These are phyloP conservation scores for Lophium mytilinum DNA, from an alignment of 495 filamentous ascomycete species.

Conservation along the genomic window DNA sequence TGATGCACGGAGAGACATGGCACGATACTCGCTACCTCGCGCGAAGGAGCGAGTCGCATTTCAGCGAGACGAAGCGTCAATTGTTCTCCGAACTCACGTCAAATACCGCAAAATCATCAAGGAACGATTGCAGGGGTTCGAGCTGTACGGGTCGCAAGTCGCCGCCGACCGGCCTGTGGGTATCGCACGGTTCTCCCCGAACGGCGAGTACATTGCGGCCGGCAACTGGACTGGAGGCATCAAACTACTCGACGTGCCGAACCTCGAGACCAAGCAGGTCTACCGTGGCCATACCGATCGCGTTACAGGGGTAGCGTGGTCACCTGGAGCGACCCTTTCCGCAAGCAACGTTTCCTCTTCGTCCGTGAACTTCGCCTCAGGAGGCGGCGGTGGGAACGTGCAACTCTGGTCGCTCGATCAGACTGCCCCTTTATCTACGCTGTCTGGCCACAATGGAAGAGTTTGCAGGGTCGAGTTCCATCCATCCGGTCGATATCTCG, in stretches of 20 bases:
- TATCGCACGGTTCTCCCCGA: constrained; percentile 83
- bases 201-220: constrained; percentile 72
- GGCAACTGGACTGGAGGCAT: constrained; percentile 89
- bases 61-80: constrained; percentile 70
- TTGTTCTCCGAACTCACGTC: constrained; percentile 78
- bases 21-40: constrained; percentile 73
- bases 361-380: constrained; percentile 78
- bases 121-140: constrained; percentile 71
- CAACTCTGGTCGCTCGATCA: constrained; percentile 84
- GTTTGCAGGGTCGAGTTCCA: constrained; percentile 93
- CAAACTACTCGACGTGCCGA: constrained; percentile 74
- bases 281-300: constrained; percentile 70
- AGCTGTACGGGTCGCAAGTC: constrained; percentile 86
- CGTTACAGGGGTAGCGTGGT: constrained; percentile 86
- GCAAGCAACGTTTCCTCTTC: constrained; percentile 59
- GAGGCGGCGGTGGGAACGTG: constrained; percentile 82
- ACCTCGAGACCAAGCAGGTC: constrained; percentile 63
- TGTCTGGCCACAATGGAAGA: constrained; percentile 77
- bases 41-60: constrained; percentile 67
- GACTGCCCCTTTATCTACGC: constrained; percentile 73
- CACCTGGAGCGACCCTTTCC: constrained; percentile 70
- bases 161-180: constrained; percentile 83
- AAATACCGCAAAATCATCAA: constrained; percentile 85
- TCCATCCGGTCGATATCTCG: constrained; percentile 81
- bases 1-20: constrained; percentile 71